A percentile compares a stretch with the other conserved stretches of the same genome.
Conservation (phyloP, 2,329 filamentous ascomycete species). For the Pseudocercospora macadamiae region DNA sequence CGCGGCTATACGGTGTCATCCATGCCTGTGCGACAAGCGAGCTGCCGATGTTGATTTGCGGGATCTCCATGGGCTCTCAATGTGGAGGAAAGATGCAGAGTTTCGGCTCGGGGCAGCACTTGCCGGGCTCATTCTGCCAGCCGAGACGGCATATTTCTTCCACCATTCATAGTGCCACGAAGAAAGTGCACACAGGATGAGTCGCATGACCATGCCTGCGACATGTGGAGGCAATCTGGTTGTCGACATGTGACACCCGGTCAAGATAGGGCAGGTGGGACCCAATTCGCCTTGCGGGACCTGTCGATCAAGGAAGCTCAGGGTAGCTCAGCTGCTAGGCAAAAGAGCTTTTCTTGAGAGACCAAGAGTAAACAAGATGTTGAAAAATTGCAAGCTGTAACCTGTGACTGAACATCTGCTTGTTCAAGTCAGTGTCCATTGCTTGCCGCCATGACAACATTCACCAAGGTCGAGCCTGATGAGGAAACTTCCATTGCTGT, state of each 20-base stretch:
- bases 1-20: background rate
- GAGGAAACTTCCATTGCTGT: conserved; percentile 67
- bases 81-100: background rate
- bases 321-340: background rate
- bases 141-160: background rate
- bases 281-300: background rate
- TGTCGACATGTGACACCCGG: background rate
- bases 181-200: background rate
- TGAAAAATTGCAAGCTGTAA: background rate
- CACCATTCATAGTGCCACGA: background rate
- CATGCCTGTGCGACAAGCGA: conserved; percentile 2
- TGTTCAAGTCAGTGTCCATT: too few relatives aligned
- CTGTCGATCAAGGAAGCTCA: background rate
- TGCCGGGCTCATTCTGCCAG: background rate
- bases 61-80: background rate
- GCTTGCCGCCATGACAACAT: conserved; percentile 64
- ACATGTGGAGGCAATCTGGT: background rate
- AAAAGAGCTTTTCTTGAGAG: too few relatives aligned
- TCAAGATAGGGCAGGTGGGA: background rate
- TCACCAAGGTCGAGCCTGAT: conserved; percentile 66
- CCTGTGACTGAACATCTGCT: too few relatives aligned
- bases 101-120: conserved; percentile 1
- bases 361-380: background rate
- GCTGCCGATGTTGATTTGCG: conserved; percentile 7
- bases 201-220: background rate